These are phyloP conservation scores for Pseudophaeomoniella oleicola DNA, from an alignment of 2,329 filamentous ascomycete genomes.

Conservation along the genomic window DNA sequence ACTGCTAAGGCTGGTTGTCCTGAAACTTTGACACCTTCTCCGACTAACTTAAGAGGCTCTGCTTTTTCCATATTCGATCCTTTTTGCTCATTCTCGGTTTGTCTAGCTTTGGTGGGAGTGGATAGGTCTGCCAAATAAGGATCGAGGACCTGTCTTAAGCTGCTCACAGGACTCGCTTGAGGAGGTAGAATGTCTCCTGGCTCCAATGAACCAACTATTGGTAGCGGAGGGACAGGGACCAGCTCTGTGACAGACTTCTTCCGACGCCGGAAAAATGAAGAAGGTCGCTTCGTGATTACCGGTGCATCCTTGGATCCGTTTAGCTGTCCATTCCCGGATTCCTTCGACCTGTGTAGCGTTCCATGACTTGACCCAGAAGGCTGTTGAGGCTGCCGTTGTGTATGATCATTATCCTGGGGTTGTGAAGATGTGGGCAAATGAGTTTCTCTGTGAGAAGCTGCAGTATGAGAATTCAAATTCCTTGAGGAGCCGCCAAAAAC, in stretches of 20 bases:
- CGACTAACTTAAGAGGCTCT: too few relatives aligned
- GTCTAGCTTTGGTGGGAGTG: neutral
- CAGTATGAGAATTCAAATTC: constrained; percentile 19
- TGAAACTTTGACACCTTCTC: too few relatives aligned
- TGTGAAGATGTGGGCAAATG: neutral
- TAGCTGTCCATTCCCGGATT: neutral
- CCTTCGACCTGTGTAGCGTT: neutral
- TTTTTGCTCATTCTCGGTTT: too few relatives aligned
- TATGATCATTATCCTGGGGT: constrained; percentile 10
- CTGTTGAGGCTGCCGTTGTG: constrained; percentile 9
- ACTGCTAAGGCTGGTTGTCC: neutral
- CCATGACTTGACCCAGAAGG: neutral
- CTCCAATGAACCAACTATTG: constrained; percentile 8
- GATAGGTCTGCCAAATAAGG: constrained; percentile 46
- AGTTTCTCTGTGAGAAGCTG: neutral
- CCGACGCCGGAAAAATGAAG: constrained; percentile 82
- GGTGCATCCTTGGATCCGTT: constrained; percentile 16
- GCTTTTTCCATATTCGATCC: too few relatives aligned
- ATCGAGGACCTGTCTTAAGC: constrained; percentile 73
- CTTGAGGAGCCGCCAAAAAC: constrained; percentile 65
- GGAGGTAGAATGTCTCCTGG: constrained; percentile 8
- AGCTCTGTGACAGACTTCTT: constrained; percentile 75
- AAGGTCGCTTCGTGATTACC: constrained; percentile 70
- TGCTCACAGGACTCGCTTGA: constrained; percentile 55
- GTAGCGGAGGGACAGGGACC: constrained; percentile 40